Percentiles rank a stretch among this genome's conserved stretches.
These are phyloP conservation scores for Kodamaea sp. DNA, from an alignment of 1,139 yeast genomes.

Conservation along the genomic window DNA sequence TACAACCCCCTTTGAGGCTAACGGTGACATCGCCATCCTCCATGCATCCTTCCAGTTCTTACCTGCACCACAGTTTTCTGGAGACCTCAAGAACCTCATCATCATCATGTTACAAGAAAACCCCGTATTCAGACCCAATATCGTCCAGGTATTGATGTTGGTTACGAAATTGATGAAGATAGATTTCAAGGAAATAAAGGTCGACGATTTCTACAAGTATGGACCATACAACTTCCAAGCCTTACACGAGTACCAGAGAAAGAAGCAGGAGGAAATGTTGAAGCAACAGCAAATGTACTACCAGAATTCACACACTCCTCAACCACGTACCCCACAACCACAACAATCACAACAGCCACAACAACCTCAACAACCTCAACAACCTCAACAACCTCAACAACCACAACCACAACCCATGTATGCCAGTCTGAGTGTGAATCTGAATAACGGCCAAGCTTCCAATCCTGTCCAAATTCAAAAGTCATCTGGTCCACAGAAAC, in stretches of 20 bases:
- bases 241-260: constrained; percentile 45
- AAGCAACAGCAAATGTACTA: constrained; percentile 39
- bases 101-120: constrained; percentile 79
- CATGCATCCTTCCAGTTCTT: constrained; percentile 69
- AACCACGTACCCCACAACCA: constrained; percentile 9
- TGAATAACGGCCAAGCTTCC: too few relatives aligned
- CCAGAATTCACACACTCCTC: constrained; percentile 20
- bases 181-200: constrained; percentile 27
- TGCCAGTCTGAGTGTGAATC: neutral
- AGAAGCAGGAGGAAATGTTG: constrained; percentile 37
- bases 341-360: constrained; percentile 9
- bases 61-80: constrained; percentile 53
- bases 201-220: constrained; percentile 40
- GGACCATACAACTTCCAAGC: constrained; percentile 50
- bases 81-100: constrained; percentile 69
- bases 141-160: constrained; percentile 60
- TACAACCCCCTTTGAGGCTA: constrained; percentile 78
- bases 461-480: neutral
- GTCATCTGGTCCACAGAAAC: neutral
- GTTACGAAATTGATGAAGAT: constrained; percentile 33
- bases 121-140: constrained; percentile 82
- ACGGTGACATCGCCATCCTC: constrained; percentile 72
- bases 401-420: neutral
- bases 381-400: neutral
- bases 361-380: constrained; percentile 4